phyloP scores from a whole-genome alignment of 1,284 basidiomycete genomes.

The Cryptococcus sp. region DNA sequence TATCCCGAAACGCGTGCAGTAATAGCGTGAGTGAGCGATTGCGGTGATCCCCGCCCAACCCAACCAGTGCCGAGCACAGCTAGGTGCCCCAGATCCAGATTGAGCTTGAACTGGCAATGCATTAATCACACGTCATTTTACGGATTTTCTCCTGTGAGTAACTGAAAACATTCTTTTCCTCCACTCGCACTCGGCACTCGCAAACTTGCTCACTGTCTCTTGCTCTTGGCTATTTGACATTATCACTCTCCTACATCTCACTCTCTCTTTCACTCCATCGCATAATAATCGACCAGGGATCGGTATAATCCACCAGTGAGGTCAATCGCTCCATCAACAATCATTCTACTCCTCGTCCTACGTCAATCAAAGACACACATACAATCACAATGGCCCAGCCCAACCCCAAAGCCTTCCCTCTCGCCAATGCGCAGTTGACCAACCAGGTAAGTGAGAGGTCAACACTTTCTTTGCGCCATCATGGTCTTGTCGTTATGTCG shows the following conservation, averaged over 20 bases:
- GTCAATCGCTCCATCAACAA: conserved; percentile 13
- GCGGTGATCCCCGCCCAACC: conserved; percentile 1
- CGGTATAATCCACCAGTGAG: conserved; percentile 22
- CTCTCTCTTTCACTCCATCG: neutral
- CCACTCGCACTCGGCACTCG: neutral
- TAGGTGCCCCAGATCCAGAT: neutral
- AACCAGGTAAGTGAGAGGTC: conserved; percentile 71
- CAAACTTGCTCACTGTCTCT: neutral
- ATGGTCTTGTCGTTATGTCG: neutral
- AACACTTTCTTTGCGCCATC: conserved; percentile 1
- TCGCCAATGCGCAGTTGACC: conserved; percentile 84
- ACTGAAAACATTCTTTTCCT: neutral
- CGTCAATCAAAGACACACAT: conserved; percentile 4
- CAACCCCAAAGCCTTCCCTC: conserved; percentile 86
- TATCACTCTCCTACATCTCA: conserved; percentile 1
- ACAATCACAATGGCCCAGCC: conserved; percentile 39
- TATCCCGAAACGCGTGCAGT: neutral
- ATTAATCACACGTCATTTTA: neutral
- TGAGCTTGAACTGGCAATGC: neutral
- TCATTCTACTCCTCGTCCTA: conserved; percentile 1
- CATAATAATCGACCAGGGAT: conserved; percentile 23
- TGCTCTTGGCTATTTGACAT: neutral
- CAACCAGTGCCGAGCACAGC: neutral
- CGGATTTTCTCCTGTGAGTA: neutral
- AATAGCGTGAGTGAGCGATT: neutral